Percentiles rank a stretch among this genome's conserved stretches.
Evolutionary conservation across 129 eudicot genomes (phyloP).

Genomic region (Flaveria sonorensis): DNA sequence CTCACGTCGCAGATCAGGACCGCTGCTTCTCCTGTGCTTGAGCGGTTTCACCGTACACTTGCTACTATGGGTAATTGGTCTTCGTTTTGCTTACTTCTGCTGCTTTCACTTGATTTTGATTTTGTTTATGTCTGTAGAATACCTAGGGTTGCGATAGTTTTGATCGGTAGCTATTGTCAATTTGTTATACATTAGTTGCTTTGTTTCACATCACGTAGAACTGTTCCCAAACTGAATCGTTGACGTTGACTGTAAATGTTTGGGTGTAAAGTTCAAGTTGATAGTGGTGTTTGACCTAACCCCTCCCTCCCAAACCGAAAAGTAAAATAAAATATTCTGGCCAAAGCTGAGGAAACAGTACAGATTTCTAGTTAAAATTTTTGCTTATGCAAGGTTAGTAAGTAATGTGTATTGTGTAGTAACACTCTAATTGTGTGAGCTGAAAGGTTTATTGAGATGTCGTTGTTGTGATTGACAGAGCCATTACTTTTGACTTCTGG

Average conservation of each 20-base stretch:
- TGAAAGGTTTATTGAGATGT: background rate
- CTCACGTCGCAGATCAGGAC: constrained; percentile 72
- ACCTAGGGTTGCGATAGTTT: background rate
- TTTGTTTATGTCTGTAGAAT: background rate
- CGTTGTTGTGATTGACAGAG: constrained; percentile 1
- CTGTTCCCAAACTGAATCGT: constrained; percentile 9
- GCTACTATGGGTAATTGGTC: constrained; percentile 81
- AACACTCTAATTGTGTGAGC: too few species aligned
- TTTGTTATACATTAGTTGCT: constrained; percentile 4
- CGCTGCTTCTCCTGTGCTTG: constrained; percentile 57
- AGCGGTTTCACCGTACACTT: constrained; percentile 59
- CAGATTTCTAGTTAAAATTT: too few species aligned
- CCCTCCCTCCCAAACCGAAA: background rate
- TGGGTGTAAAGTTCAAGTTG: background rate
- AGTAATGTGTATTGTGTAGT: too few species aligned
- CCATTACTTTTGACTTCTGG: background rate
- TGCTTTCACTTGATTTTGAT: constrained; percentile 1
- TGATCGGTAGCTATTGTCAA: background rate
- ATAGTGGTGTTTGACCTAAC: constrained; percentile 16
- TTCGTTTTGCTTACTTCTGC: background rate
- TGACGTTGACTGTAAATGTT: constrained; percentile 13
- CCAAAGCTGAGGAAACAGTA: too few species aligned
- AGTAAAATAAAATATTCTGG: background rate
- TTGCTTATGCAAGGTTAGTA: too few species aligned
- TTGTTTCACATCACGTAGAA: background rate